Conservation (phyloP, 2,329 filamentous ascomycete species). For the Penicillium sp. region DNA sequence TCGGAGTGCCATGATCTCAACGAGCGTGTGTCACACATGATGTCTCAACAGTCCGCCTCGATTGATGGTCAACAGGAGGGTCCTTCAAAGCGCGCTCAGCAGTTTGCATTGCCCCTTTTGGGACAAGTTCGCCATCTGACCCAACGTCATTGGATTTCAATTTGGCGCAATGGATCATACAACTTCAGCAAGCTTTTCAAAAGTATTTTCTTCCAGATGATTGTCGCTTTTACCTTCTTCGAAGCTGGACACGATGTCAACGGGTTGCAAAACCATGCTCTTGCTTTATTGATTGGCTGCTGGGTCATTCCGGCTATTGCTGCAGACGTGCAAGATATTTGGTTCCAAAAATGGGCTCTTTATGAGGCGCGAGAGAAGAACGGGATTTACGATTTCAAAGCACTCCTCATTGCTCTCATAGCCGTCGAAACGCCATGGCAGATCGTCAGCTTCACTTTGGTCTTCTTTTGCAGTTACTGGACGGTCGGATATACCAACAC, state of each 20-base stretch:
- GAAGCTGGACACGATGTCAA: background rate
- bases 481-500: slow-evolving; percentile 6
- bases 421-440: slow-evolving; percentile 8
- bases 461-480: slow-evolving; percentile 8
- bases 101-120: background rate
- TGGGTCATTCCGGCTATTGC: slow-evolving; percentile 4
- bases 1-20: background rate
- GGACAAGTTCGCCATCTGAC: background rate
- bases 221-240: slow-evolving; percentile 7
- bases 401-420: slow-evolving; percentile 1
- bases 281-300: background rate
- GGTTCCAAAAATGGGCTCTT: slow-evolving; percentile 11
- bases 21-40: background rate
- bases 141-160: slow-evolving; percentile 6
- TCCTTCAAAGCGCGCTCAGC: background rate
- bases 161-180: slow-evolving; percentile 11
- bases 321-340: slow-evolving; percentile 5
- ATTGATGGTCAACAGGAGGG: background rate
- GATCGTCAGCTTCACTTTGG: background rate
- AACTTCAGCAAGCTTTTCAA: slow-evolving; percentile 11
- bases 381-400: slow-evolving; percentile 10
- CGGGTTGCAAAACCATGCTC: background rate
- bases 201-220: slow-evolving; percentile 3
- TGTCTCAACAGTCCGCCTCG: background rate
- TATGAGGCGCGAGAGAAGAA: slow-evolving; percentile 9